These are phyloP conservation scores for Starmerella powellii DNA, from an alignment of 805 yeast species.

Conservation along the genomic window DNA sequence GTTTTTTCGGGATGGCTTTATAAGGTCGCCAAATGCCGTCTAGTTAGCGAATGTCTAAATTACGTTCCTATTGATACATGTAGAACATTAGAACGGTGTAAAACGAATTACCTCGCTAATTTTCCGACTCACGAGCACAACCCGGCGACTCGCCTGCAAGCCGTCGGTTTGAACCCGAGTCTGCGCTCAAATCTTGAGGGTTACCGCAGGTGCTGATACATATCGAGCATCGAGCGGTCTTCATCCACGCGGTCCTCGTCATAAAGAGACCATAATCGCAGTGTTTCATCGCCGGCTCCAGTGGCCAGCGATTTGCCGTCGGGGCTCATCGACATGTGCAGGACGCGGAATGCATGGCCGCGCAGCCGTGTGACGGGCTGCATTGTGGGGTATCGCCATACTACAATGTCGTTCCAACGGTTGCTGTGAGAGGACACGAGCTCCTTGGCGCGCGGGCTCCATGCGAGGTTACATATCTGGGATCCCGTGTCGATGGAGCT, in stretches of 20 bases:
- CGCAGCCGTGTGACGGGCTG: constrained; percentile 86
- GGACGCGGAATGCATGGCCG: constrained; percentile 87
- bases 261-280: constrained; percentile 90
- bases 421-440: constrained; percentile 92
- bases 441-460: constrained; percentile 90
- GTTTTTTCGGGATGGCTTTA: too few relatives aligned
- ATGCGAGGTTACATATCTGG: constrained; percentile 84
- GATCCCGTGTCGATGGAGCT: constrained; percentile 89
- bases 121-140: too few relatives aligned
- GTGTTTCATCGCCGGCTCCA: constrained; percentile 96
- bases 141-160: constrained; percentile 4
- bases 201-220: constrained; percentile 15
- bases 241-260: constrained; percentile 43
- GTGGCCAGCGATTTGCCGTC: constrained; percentile 96
- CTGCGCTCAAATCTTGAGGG: background rate
- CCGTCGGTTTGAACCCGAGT: background rate
- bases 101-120: too few relatives aligned
- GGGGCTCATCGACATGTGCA: constrained; percentile 80
- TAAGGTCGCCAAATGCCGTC: too few relatives aligned
- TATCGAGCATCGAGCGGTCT: constrained; percentile 6
- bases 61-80: too few relatives aligned
- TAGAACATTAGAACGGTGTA: too few relatives aligned
- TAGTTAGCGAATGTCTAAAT: too few relatives aligned
- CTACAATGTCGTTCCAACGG: constrained; percentile 74
- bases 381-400: constrained; percentile 91